Percentiles rank a stretch among this genome's conserved stretches.
phyloP scores from a whole-genome alignment of 257 asterid species.

The Knoxia roxburghii region DNA sequence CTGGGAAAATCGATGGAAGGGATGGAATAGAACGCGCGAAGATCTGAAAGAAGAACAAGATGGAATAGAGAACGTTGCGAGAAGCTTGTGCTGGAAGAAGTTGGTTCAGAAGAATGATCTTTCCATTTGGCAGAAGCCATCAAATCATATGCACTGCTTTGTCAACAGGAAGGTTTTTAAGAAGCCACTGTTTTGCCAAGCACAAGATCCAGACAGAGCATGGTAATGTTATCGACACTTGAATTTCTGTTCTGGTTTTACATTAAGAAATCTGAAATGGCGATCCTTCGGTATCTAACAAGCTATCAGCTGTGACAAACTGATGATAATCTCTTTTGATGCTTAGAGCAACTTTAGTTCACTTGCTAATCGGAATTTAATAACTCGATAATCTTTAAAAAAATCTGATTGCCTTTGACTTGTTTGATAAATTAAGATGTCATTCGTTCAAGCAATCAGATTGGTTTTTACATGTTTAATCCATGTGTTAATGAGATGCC shows the following conservation, averaged over 20 bases:
- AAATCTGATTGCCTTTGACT: too few species aligned
- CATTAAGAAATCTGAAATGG: not conserved
- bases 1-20: conserved; percentile 75
- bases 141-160: conserved; percentile 75
- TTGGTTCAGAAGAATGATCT: conserved; percentile 62
- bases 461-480: too few species aligned
- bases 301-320: too few species aligned
- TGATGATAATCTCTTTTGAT: too few species aligned
- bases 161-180: conserved; percentile 49
- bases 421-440: too few species aligned
- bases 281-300: too few species aligned
- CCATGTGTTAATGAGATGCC: too few species aligned
- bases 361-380: too few species aligned
- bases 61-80: conserved; percentile 61
- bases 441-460: too few species aligned
- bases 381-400: too few species aligned
- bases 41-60: conserved; percentile 63
- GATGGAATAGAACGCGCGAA: conserved; percentile 62
- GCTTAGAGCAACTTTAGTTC: too few species aligned
- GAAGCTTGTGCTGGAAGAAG: conserved; percentile 89
- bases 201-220: conserved; percentile 63
- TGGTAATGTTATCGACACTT: conserved; percentile 40
- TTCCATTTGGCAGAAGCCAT: conserved; percentile 78
- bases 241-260: not conserved
- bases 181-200: conserved; percentile 65